Percentiles rank a stretch among this genome's conserved stretches.
Evolutionary conservation across 108 stramenopile genomes (phyloP).

Genomic region (Nitzschia palea): DNA sequence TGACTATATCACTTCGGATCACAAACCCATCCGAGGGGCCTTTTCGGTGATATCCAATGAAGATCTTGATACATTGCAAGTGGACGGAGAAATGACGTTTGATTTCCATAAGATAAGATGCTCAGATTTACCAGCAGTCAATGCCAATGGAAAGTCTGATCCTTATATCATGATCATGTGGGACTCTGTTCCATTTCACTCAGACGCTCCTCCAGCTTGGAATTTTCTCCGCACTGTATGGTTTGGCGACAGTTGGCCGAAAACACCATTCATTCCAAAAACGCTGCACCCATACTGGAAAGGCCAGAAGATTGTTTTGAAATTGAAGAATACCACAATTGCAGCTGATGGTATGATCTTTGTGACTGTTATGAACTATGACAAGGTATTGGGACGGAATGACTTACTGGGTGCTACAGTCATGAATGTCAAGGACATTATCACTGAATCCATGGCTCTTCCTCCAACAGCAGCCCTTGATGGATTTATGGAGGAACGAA

Average conservation of each 20-base stretch:
- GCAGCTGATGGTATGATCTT: conserved; percentile 42
- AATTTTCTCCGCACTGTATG: conserved; percentile 30
- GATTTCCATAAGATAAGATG: conserved; percentile 42
- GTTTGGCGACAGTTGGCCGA: conserved; percentile 24
- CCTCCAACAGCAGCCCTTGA: not conserved
- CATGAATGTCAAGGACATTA: conserved; percentile 45
- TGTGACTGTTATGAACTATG: conserved; percentile 53
- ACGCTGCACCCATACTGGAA: conserved; percentile 34
- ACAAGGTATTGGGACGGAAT: conserved; percentile 33
- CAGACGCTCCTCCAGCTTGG: conserved; percentile 15
- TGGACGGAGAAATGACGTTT: conserved; percentile 21
- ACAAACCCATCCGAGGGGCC: conserved; percentile 83
- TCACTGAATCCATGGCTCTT: not conserved
- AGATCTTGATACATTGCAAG: not conserved
- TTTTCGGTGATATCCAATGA: conserved; percentile 55
- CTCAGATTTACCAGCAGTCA: conserved; percentile 54
- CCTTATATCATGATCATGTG: conserved; percentile 63
- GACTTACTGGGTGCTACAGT: conserved; percentile 55
- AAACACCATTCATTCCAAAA: conserved; percentile 33
- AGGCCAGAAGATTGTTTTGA: conserved; percentile 12
- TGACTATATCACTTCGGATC: conserved; percentile 73
- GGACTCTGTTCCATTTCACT: conserved; percentile 31
- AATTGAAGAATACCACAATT: conserved; percentile 9
- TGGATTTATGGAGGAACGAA: not conserved
- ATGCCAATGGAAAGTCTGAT: conserved; percentile 46